Conservation (phyloP, 2,329 filamentous ascomycete species). For the Cordyceps sp. region DNA sequence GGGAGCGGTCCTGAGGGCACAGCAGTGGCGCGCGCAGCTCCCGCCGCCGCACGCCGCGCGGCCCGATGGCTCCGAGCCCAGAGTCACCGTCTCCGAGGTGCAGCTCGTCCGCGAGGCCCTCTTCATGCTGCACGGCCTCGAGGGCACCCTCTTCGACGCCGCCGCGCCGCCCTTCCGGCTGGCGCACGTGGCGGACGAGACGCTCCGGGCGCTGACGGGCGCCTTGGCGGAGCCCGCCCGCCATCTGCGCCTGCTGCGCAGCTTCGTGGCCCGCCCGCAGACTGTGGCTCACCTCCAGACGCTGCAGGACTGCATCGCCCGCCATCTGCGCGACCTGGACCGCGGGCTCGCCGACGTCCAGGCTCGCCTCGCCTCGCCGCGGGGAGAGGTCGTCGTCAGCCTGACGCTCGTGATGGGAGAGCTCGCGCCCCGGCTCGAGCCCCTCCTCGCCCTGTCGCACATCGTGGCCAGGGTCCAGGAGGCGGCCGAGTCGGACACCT, state of each 20-base stretch:
- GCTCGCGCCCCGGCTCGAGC: conserved; percentile 32
- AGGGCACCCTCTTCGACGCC: conserved; percentile 51
- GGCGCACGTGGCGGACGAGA: conserved; percentile 29
- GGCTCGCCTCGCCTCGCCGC: conserved; percentile 36
- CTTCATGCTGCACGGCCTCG: conserved; percentile 70
- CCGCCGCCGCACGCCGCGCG: no score
- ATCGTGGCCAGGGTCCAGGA: conserved; percentile 42
- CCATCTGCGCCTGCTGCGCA: conserved; percentile 26
- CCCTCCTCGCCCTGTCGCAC: conserved; percentile 42
- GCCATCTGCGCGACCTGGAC: conserved; percentile 42
- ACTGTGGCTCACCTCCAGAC: conserved; percentile 48
- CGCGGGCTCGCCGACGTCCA: conserved; percentile 41
- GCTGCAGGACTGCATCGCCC: conserved; percentile 47
- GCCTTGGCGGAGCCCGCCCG: conserved; percentile 30
- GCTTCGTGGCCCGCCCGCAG: conserved; percentile 25
- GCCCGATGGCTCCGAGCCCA: conserved; percentile 17
- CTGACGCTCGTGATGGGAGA: conserved; percentile 44
- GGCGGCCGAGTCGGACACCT: conserved; percentile 33
- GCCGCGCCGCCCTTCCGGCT: conserved; percentile 28
- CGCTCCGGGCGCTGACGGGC: conserved; percentile 29
- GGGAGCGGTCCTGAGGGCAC: conserved; percentile 13
- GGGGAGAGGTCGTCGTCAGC: conserved; percentile 43
- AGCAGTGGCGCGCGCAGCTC: conserved; percentile 17
- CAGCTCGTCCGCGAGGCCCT: conserved; percentile 61
- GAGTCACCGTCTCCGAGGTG: conserved; percentile 46